Conservation (phyloP, 2,329 filamentous ascomycete species). For the Hawksworthiomyces lignivorus region DNA sequence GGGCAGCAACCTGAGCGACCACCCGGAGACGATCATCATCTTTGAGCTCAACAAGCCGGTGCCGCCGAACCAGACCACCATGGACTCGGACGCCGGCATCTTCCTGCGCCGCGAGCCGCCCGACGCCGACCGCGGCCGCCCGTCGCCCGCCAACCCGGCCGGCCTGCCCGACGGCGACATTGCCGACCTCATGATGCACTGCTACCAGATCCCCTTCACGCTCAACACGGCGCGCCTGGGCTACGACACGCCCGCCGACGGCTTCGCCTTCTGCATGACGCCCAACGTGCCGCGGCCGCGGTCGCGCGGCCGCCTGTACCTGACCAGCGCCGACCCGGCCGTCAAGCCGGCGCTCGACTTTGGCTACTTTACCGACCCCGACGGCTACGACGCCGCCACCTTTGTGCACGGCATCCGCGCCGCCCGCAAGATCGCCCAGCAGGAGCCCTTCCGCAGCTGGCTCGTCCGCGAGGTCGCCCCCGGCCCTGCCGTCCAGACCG, state of each 20-base stretch:
- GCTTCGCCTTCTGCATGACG: conserved; percentile 87
- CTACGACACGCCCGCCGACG: conserved; percentile 45
- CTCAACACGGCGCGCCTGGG: conserved; percentile 78
- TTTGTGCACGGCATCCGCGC: conserved; percentile 16
- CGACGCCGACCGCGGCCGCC: conserved; percentile 57
- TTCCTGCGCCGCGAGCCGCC: conserved; percentile 72
- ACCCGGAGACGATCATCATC: conserved; percentile 53
- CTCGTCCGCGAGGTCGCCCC: conserved; percentile 38
- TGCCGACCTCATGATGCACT: conserved; percentile 92
- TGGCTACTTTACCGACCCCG: conserved; percentile 28
- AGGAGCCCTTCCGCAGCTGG: conserved; percentile 15
- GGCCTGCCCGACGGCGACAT: conserved; percentile 59
- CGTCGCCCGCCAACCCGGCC: conserved; percentile 39
- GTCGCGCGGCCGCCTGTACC: conserved; percentile 50
- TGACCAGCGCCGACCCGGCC: conserved; percentile 15
- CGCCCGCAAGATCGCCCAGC: conserved; percentile 13
- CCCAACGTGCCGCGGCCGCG: conserved; percentile 82
- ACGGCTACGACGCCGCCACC: conserved; percentile 33
- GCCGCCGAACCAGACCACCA: conserved; percentile 73
- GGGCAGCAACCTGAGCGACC: conserved; percentile 54
- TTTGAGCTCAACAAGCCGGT: conserved; percentile 74
- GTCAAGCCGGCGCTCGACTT: conserved; percentile 20
- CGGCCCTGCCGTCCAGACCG: conserved; percentile 59
- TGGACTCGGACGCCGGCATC: conserved; percentile 84
- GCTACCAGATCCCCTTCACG: conserved; percentile 90